Conservation (phyloP, 1,139 yeast genomes). For the Kazachstania sp. region DNA sequence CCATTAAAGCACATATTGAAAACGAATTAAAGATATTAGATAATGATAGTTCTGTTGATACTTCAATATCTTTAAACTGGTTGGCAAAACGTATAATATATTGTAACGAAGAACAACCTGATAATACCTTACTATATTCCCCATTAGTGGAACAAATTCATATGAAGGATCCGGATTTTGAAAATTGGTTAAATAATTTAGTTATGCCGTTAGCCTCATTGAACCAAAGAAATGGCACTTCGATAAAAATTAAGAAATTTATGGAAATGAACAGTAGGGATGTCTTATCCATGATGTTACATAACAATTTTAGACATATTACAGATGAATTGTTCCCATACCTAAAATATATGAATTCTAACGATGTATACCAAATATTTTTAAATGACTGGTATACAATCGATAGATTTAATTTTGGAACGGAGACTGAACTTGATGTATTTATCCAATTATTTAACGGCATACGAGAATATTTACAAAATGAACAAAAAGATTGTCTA, state of each 20-base stretch:
- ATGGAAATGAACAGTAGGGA: constrained; percentile 10
- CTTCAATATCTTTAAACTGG: constrained; percentile 11
- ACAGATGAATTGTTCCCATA: constrained; percentile 20
- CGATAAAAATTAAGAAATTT: constrained; percentile 17
- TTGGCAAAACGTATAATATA: constrained; percentile 21
- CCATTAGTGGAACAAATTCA: constrained; percentile 13
- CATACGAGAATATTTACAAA: constrained; percentile 1
- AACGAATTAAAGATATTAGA: constrained; percentile 8
- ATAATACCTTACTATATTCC: constrained; percentile 12
- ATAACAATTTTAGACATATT: neutral
- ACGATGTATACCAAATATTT: constrained; percentile 11
- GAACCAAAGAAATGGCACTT: constrained; percentile 10
- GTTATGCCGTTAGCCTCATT: constrained; percentile 23
- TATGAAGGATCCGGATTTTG: constrained; percentile 8
- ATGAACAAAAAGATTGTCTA: constrained; percentile 1
- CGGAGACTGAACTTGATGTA: constrained; percentile 10
- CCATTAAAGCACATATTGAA: constrained; percentile 14
- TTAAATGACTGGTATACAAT: constrained; percentile 11
- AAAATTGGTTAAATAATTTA: constrained; percentile 21
- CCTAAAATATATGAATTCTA: constrained; percentile 8
- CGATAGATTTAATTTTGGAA: constrained; percentile 14
- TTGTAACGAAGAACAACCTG: constrained; percentile 17
- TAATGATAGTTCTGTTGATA: neutral
- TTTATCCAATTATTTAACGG: constrained; percentile 12
- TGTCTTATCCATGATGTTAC: constrained; percentile 11